Conservation (phyloP, 768 basidiomycete genomes). For the Russula compacta region DNA sequence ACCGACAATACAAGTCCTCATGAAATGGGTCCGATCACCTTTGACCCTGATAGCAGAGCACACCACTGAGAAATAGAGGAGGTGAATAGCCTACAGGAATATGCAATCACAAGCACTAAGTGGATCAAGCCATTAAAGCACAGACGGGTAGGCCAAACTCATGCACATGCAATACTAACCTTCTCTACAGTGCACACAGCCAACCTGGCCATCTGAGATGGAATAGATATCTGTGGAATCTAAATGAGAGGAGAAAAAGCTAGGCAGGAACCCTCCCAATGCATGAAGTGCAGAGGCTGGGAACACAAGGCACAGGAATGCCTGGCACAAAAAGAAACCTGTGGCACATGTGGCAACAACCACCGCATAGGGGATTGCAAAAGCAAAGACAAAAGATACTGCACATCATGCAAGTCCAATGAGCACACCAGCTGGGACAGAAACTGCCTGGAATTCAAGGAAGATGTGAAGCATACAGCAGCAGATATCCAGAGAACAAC, state of each 20-base stretch:
- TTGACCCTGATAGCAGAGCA: too few species aligned
- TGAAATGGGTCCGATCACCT: too few species aligned
- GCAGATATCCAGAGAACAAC: slow-evolving; percentile 11
- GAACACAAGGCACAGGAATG: slow-evolving; percentile 13
- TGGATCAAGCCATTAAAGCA: neutral
- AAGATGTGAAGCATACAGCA: neutral
- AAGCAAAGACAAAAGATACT: neutral
- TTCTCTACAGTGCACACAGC: neutral
- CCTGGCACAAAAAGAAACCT: neutral
- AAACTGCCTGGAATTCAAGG: neutral
- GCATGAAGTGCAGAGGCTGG: neutral
- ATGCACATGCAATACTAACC: neutral
- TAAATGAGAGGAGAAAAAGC: neutral
- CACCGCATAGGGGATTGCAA: slow-evolving; percentile 21
- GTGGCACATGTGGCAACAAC: slow-evolving; percentile 14
- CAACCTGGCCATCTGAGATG: neutral
- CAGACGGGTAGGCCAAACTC: neutral
- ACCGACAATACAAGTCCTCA: neutral
- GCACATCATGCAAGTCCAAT: neutral
- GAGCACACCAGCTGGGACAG: slow-evolving; percentile 10
- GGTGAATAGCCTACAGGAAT: neutral
- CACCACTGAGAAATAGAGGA: neutral
- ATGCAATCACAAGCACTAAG: neutral
- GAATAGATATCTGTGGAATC: neutral
- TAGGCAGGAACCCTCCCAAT: neutral